phyloP scores from a whole-genome alignment of 2,329 filamentous ascomycete species.

The Paecilomyces niveus region DNA sequence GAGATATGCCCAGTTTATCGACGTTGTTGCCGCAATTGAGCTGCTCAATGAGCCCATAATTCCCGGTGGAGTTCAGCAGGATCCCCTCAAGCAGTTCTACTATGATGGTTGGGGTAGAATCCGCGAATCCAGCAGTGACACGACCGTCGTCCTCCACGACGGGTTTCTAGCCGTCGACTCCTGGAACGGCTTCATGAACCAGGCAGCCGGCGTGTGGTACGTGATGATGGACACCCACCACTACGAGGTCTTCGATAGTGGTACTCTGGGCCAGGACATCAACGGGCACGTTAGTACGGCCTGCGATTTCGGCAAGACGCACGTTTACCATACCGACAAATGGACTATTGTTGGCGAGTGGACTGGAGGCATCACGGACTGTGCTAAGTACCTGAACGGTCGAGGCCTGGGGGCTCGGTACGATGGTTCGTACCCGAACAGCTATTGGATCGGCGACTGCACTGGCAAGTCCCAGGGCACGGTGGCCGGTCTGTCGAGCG shows the following conservation, averaged over 20 bases:
- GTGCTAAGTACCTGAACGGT: slow-evolving; percentile 49
- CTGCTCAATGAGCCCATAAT: slow-evolving; percentile 39
- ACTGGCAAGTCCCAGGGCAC: slow-evolving; percentile 41
- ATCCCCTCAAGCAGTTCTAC: slow-evolving; percentile 47
- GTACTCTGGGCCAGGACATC: slow-evolving; percentile 43
- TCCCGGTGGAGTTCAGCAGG: slow-evolving; percentile 33
- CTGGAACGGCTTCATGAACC: slow-evolving; percentile 57
- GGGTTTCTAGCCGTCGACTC: slow-evolving; percentile 39
- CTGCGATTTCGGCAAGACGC: slow-evolving; percentile 47
- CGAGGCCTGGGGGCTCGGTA: slow-evolving; percentile 54
- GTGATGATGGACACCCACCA: slow-evolving; percentile 62
- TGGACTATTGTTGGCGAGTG: slow-evolving; percentile 64
- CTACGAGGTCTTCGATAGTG: slow-evolving; percentile 56
- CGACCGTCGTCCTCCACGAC: slow-evolving; percentile 50
- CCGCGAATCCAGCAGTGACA: slow-evolving; percentile 38
- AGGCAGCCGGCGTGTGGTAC: slow-evolving; percentile 36
- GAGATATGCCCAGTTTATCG: slow-evolving; percentile 52
- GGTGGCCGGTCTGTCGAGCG: slow-evolving; percentile 36
- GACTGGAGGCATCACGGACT: slow-evolving; percentile 60
- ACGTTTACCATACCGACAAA: slow-evolving; percentile 50
- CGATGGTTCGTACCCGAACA: slow-evolving; percentile 45
- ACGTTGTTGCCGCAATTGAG: slow-evolving; percentile 49
- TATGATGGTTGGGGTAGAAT: slow-evolving; percentile 45
- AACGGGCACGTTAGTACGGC: slow-evolving; percentile 49
- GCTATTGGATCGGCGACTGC: slow-evolving; percentile 48